phyloP scores from a whole-genome alignment of 108 stramenopile genomes.

The Schizochytrium sp. region DNA sequence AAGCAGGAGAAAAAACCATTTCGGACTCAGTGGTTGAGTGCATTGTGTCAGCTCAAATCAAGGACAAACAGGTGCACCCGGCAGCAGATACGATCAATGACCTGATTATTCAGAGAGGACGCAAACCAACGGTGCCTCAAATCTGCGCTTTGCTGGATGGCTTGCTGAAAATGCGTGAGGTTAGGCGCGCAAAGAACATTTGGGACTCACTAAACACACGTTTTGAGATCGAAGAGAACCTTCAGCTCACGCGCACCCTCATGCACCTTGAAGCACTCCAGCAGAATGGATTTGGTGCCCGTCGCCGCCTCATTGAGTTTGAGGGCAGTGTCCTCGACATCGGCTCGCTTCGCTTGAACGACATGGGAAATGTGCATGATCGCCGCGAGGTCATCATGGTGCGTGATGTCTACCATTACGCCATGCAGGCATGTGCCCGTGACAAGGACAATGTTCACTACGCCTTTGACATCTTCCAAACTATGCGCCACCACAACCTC shows the following conservation, averaged over 20 bases:
- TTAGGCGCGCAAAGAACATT: background rate
- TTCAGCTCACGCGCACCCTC: background rate
- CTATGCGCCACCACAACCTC: background rate
- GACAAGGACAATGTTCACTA: background rate
- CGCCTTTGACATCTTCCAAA: slow-evolving; percentile 15
- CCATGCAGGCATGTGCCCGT: slow-evolving; percentile 16
- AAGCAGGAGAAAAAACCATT: no score
- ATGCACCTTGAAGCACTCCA: background rate
- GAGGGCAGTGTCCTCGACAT: background rate
- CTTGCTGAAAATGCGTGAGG: background rate
- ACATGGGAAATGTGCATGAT: slow-evolving; percentile 33
- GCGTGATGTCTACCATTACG: slow-evolving; percentile 17
- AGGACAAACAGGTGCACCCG: no score
- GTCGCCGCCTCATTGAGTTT: background rate
- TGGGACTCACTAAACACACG: slow-evolving; percentile 7
- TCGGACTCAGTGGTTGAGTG: no score
- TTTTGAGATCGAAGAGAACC: background rate
- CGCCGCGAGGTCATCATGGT: slow-evolving; percentile 10
- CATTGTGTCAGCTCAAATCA: no score
- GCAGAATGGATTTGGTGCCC: background rate
- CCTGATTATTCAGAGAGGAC: background rate
- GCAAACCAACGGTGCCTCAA: background rate
- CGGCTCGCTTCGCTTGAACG: background rate
- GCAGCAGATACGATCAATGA: no score
- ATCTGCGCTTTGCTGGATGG: background rate